Base-by-base conservation (phyloP, 179 eudicot genomes). In the Silene coronaria region DNA sequence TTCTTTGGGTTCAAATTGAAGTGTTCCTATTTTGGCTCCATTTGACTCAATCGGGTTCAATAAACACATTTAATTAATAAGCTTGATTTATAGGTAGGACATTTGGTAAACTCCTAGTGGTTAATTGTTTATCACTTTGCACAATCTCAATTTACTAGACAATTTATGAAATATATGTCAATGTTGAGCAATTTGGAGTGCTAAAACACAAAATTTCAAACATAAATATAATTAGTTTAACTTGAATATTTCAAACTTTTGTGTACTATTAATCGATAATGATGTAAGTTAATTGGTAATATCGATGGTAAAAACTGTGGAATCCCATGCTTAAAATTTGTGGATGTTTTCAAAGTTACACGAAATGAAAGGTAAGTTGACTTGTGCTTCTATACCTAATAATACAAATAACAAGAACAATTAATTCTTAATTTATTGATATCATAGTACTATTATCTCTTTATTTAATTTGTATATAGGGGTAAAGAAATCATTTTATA, bases 281-380 rank as follows among this genome's bases (percentile, higher is more conserved):
- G 77, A 65, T 75, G 77, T 74, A 63, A 45, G 68, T 63, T 72
- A 79, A 77, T 74, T 79, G 73, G 30, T 59, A 75, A 73, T 77
- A 80, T 81, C 85, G 80, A 80, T 83, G 81, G 81, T 45, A 79
- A 76, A 71, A 84, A 81, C 14, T 84, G 85, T 75, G 88, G 91
- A 83, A 83, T 85, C 87, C 89, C 86, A 86, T 83, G 87, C 32
- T 72, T 70, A 61, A 71, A 12, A 58, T 72, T 34, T 17, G 76
- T 77, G 80, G 65, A 32, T 72, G 67, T 78, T 71, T 77, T 67
- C 76, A 75, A 82, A 62, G 77, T 77, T 80, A 53, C 77, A 77
- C 83, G 74, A 79, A 72, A 74, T 85, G 73, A 74, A 80, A 78
- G 77, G 77, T 63, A 71, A 81, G 84, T 85, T 87, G 87, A 85